Percentiles rank a stretch among this genome's conserved stretches.
Evolutionary conservation across 495 filamentous ascomycete species (phyloP).

Genomic region (Penicillium ochrochloron): DNA sequence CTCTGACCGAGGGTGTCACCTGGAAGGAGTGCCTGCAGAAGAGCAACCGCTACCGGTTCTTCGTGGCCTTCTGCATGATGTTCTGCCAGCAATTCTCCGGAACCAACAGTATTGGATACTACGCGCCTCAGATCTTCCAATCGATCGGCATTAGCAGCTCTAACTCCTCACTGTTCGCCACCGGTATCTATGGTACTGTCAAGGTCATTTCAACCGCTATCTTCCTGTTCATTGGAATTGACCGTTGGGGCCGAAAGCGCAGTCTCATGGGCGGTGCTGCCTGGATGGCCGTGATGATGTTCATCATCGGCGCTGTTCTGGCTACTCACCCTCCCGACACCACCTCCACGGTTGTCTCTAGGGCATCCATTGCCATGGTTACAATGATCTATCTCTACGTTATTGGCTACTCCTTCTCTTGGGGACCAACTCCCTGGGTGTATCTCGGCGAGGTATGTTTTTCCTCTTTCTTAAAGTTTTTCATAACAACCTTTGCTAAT

Average conservation of each 20-base stretch:
- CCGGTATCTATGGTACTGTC: constrained; percentile 56
- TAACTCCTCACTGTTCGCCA: constrained; percentile 53
- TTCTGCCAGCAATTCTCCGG: constrained; percentile 59
- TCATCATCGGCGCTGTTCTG: constrained; percentile 76
- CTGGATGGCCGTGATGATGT: constrained; percentile 70
- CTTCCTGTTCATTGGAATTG: constrained; percentile 70
- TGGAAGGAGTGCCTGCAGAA: constrained; percentile 45
- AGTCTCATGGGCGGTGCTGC: constrained; percentile 71
- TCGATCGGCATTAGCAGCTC: constrained; percentile 49
- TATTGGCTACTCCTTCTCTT: constrained; percentile 47
- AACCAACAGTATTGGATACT: constrained; percentile 57
- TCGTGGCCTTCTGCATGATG: constrained; percentile 51
- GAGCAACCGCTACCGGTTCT: constrained; percentile 49
- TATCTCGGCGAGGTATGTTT: constrained; percentile 52
- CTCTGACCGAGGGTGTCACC: constrained; percentile 43
- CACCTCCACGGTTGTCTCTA: constrained; percentile 31
- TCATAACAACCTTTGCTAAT: neutral
- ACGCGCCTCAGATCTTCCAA: constrained; percentile 56
- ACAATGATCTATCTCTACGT: constrained; percentile 62
- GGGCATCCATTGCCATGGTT: constrained; percentile 53
- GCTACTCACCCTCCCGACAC: constrained; percentile 48
- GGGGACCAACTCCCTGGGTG: constrained; percentile 56
- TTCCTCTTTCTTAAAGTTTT: neutral
- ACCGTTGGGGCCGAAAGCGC: constrained; percentile 68
- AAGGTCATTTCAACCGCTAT: constrained; percentile 60